Conservation (phyloP, 2,329 filamentous ascomycete genomes). For the Paecilomyces dactylethromorphus region DNA sequence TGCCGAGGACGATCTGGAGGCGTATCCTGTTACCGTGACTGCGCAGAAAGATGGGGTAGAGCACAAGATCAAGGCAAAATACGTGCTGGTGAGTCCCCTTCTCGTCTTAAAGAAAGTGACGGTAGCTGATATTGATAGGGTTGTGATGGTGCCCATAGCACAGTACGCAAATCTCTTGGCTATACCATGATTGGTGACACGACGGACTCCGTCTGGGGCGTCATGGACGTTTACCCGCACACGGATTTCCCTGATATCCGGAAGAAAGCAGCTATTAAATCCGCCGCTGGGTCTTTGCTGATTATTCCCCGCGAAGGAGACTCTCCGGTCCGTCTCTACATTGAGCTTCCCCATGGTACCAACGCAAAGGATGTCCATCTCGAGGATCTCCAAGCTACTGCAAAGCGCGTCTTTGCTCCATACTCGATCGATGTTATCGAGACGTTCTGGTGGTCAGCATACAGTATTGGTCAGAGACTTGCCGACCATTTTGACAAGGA, state of each 20-base stretch:
- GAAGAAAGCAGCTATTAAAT: slow-evolving; percentile 44
- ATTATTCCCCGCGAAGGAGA: slow-evolving; percentile 51
- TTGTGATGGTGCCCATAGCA: slow-evolving; percentile 43
- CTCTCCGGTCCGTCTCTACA: slow-evolving; percentile 56
- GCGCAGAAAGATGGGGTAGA: slow-evolving; percentile 36
- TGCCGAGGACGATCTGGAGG: slow-evolving; percentile 26
- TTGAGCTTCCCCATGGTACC: slow-evolving; percentile 49
- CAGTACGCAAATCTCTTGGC: slow-evolving; percentile 27
- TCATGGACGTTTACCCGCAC: slow-evolving; percentile 46
- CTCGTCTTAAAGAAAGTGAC: background rate
- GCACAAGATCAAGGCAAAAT: slow-evolving; percentile 42
- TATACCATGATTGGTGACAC: slow-evolving; percentile 55
- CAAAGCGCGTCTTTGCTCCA: slow-evolving; percentile 48
- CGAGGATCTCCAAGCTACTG: slow-evolving; percentile 47
- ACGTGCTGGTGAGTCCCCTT: slow-evolving; percentile 40
- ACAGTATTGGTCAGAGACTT: slow-evolving; percentile 64
- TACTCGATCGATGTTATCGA: slow-evolving; percentile 41
- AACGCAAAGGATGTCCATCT: slow-evolving; percentile 48
- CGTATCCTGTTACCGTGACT: slow-evolving; percentile 41
- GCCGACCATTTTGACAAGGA: slow-evolving; percentile 63
- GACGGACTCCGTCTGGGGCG: slow-evolving; percentile 48
- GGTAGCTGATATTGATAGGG: slow-evolving; percentile 20
- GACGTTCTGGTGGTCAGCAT: slow-evolving; percentile 57
- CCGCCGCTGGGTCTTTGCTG: slow-evolving; percentile 39
- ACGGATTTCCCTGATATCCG: slow-evolving; percentile 47